These are phyloP conservation scores for Podospora fimiseda DNA, from an alignment of 495 filamentous ascomycete species.

Conservation along the genomic window DNA sequence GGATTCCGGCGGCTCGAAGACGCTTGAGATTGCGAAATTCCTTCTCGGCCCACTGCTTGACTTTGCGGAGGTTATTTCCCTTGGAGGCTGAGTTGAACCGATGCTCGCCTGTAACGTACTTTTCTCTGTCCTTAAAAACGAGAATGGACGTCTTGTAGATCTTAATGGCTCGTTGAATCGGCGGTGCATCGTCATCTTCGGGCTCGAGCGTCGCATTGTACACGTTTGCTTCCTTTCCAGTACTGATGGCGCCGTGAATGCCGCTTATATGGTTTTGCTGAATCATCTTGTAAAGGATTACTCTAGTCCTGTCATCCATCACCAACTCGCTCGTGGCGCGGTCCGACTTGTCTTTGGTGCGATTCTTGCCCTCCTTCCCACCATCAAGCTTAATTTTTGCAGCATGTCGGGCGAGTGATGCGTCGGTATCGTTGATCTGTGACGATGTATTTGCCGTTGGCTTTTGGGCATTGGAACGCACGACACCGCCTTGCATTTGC, in stretches of 20 bases:
- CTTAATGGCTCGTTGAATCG: slow-evolving; percentile 71
- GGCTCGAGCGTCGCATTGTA: slow-evolving; percentile 57
- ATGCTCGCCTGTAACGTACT: slow-evolving; percentile 89
- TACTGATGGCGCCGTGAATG: slow-evolving; percentile 86
- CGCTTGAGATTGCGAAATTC: slow-evolving; percentile 91
- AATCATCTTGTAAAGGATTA: slow-evolving; percentile 93
- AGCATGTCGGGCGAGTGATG: slow-evolving; percentile 75
- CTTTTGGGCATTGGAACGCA: slow-evolving; percentile 78
- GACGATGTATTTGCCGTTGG: slow-evolving; percentile 72
- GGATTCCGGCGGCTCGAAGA: slow-evolving; percentile 74
- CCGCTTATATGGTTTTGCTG: slow-evolving; percentile 76
- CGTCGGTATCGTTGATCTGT: slow-evolving; percentile 80
- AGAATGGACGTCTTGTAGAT: slow-evolving; percentile 96
- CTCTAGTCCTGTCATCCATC: slow-evolving; percentile 84
- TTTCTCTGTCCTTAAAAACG: slow-evolving; percentile 94
- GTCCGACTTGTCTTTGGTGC: slow-evolving; percentile 75
- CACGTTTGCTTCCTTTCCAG: slow-evolving; percentile 96
- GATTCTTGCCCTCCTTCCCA: slow-evolving; percentile 45
- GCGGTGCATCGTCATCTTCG: slow-evolving; percentile 41
- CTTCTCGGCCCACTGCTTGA: slow-evolving; percentile 97
- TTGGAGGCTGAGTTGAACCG: slow-evolving; percentile 79
- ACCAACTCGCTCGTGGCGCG: slow-evolving; percentile 91
- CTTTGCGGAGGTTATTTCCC: slow-evolving; percentile 87
- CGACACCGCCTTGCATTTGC: slow-evolving; percentile 44
- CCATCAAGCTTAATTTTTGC: slow-evolving; percentile 81